phyloP scores from a whole-genome alignment of 805 yeast genomes.

The Candida vartiovaarae region DNA sequence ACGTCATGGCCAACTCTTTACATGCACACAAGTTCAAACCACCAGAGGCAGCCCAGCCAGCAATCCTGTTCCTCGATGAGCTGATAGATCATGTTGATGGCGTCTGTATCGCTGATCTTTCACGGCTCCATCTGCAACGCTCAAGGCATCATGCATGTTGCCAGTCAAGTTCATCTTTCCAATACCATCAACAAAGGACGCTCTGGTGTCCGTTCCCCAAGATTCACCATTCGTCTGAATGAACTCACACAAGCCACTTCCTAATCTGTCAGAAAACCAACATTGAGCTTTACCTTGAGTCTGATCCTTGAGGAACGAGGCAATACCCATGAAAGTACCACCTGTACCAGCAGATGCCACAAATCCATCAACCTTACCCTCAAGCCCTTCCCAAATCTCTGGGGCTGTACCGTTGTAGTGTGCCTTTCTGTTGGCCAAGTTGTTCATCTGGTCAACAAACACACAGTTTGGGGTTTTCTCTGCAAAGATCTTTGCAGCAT shows the following conservation, averaged over 20 bases:
- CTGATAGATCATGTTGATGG: conserved; percentile 11
- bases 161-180: conserved; percentile 21
- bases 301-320: conserved; percentile 50
- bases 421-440: conserved; percentile 63
- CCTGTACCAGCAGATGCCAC: conserved; percentile 80
- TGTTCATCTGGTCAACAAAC: conserved; percentile 81
- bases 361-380: conserved; percentile 49
- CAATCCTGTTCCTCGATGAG: conserved; percentile 16
- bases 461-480: conserved; percentile 41
- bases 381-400: conserved; percentile 60
- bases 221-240: conserved; percentile 14
- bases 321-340: conserved; percentile 76
- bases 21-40: conserved; percentile 22
- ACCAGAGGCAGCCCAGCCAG: conserved; percentile 20
- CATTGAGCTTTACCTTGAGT: conserved; percentile 33
- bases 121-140: conserved; percentile 17
- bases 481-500: conserved; percentile 25
- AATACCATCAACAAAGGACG: conserved; percentile 22
- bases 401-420: conserved; percentile 74
- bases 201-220: conserved; percentile 16
- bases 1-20: conserved; percentile 12
- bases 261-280: conserved; percentile 75
- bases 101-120: conserved; percentile 16
- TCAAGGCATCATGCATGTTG: conserved; percentile 16
- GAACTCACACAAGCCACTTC: conserved; percentile 51